A percentile compares a stretch with the other conserved stretches of the same genome.
These are phyloP conservation scores for Bruguiera sexangula DNA, from an alignment of 345 rosid species.

Conservation along the genomic window DNA sequence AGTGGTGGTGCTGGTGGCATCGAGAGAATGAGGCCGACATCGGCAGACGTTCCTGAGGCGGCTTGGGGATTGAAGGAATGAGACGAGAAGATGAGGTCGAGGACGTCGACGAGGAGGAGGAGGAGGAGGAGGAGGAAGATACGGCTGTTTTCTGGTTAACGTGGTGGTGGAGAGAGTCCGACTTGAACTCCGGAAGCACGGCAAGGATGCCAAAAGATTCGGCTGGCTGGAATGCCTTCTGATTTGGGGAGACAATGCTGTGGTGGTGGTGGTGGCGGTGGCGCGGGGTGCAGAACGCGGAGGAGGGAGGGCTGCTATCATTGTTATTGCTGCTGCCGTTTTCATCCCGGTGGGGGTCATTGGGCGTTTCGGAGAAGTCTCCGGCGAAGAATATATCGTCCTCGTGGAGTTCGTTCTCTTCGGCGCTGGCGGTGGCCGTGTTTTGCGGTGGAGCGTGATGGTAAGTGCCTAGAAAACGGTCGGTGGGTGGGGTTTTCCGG, in stretches of 20 bases:
- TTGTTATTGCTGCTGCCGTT: too few species aligned
- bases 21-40: constrained; percentile 13
- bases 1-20: constrained; percentile 48
- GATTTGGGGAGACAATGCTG: background rate
- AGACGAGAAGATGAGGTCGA: constrained; percentile 47
- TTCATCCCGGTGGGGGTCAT: constrained; percentile 1
- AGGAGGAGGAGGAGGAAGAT: constrained; percentile 25
- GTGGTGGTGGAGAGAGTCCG: constrained; percentile 32
- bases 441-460: constrained; percentile 15
- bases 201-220: constrained; percentile 78
- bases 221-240: constrained; percentile 4
- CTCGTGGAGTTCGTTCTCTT: constrained; percentile 58
- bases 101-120: constrained; percentile 31
- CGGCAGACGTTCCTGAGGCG: constrained; percentile 54
- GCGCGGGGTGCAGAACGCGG: constrained; percentile 12
- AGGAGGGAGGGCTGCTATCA: constrained; percentile 31
- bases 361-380: constrained; percentile 39
- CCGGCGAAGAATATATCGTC: constrained; percentile 60
- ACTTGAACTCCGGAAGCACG: constrained; percentile 50
- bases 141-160: constrained; percentile 52
- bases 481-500: constrained; percentile 26
- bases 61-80: constrained; percentile 62
- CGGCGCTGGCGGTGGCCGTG: constrained; percentile 30
- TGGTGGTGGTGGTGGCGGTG: constrained; percentile 14
- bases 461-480: constrained; percentile 38